Evolutionary conservation across 805 yeast species (phyloP).

Genomic region (Dipodascus geniculatus): DNA sequence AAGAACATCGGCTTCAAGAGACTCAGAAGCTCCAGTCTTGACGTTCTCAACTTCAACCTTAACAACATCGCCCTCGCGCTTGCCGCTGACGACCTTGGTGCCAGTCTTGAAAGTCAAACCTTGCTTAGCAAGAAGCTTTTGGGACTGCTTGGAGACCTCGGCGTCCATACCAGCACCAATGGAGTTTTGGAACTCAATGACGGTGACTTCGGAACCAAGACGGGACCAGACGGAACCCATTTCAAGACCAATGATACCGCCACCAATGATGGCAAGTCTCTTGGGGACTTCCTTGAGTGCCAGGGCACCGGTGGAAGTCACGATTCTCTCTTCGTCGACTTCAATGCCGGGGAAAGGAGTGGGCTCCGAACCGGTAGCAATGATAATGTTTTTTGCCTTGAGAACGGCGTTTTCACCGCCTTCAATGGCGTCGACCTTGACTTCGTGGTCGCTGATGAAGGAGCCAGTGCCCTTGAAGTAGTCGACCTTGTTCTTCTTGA

Average conservation of each 20-base stretch:
- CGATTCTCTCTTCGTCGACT: slow-evolving; percentile 94
- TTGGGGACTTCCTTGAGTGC: slow-evolving; percentile 84
- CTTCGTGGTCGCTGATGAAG: slow-evolving; percentile 66
- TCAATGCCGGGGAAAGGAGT: slow-evolving; percentile 98
- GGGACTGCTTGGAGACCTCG: slow-evolving; percentile 84
- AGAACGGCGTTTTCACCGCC: slow-evolving; percentile 64
- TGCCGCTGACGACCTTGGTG: slow-evolving; percentile 82
- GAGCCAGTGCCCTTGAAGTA: slow-evolving; percentile 92
- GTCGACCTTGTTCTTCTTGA: slow-evolving; percentile 90
- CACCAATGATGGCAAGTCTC: slow-evolving; percentile 87
- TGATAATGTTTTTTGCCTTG: slow-evolving; percentile 76
- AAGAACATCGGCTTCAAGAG: slow-evolving; percentile 80
- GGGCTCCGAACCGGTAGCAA: slow-evolving; percentile 98
- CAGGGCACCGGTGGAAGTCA: slow-evolving; percentile 88
- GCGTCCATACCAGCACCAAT: slow-evolving; percentile 98
- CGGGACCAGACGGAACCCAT: slow-evolving; percentile 98
- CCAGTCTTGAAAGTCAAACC: slow-evolving; percentile 88
- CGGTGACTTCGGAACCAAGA: slow-evolving; percentile 90
- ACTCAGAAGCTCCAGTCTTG: slow-evolving; percentile 71
- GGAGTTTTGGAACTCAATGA: slow-evolving; percentile 78
- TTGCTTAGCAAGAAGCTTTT: slow-evolving; percentile 85
- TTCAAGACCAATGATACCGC: slow-evolving; percentile 98
- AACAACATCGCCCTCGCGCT: slow-evolving; percentile 79
- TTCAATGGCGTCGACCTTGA: slow-evolving; percentile 76
- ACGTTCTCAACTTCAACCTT: slow-evolving; percentile 80